Evolutionary conservation across 305 asterid species (phyloP).

Genomic region (Fraxinus dipetala): DNA sequence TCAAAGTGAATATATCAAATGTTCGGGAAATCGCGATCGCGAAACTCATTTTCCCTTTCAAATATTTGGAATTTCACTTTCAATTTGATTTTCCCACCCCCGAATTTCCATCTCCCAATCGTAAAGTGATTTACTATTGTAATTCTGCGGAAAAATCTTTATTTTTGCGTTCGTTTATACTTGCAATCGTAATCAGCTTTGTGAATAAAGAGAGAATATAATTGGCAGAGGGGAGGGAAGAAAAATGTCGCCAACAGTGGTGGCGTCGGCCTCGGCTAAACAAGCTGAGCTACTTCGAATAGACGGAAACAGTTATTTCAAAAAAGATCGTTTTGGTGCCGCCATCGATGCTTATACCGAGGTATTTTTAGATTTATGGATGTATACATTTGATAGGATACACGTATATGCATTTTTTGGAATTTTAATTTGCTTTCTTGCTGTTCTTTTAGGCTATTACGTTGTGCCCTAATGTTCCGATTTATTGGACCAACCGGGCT

Average conservation of each 20-base stretch:
- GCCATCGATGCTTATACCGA: constrained; percentile 96
- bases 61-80: neutral
- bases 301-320: constrained; percentile 72
- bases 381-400: neutral
- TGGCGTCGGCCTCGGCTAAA: constrained; percentile 31
- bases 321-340: constrained; percentile 67
- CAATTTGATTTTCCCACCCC: neutral
- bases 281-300: constrained; percentile 80
- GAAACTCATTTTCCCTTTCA: neutral
- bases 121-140: neutral
- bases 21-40: neutral
- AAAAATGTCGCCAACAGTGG: constrained; percentile 60
- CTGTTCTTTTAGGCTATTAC: constrained; percentile 56
- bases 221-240: constrained; percentile 32
- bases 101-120: neutral
- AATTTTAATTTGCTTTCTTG: neutral
- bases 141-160: neutral
- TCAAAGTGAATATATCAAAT: neutral
- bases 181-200: neutral
- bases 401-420: neutral
- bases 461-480: constrained; percentile 81
- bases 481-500: constrained; percentile 95
- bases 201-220: neutral
- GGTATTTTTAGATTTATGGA: constrained; percentile 32
- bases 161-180: neutral